Base-by-base conservation (phyloP, 2,329 filamentous ascomycete genomes). In the Penicillium sp. region DNA sequence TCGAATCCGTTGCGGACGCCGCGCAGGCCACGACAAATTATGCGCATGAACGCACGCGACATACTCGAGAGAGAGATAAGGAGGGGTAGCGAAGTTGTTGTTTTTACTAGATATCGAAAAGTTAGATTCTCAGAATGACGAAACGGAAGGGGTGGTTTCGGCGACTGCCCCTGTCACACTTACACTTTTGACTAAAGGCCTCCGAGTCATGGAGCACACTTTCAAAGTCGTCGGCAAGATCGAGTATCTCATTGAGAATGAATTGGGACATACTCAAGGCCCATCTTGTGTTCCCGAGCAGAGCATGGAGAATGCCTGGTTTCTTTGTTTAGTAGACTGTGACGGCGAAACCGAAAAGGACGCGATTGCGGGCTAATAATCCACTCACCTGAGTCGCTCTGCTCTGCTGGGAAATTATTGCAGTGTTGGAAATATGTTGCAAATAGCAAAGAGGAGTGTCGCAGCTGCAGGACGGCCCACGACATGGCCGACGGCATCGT, bases 271-370 rank as follows among this genome's bases (percentile, higher is more conserved):
- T 73, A 53, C 91, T 85, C 33, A 90, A 75, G 0, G 81, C 81
- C 90, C 90, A 96, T 61, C 80, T 84, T 4, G 86, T 81, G 46
- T 89, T 85, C 24, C 88, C 87, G 4, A 84, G 79, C 9, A 94
- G 73, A 39, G 84, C 80, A 36, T 83, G 80, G 2, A 91, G 79
- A 9, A 88, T 81, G 62, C 91, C 88, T 82, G 48, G 25, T 24
- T 29, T 13, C 7, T 18, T 5, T 7, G 36, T 63, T 50, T 55
- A 48, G 25, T 26, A 18, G 18, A 18, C 18, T 18, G 18, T 3
- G 18, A 18, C 18, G 2, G 18, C 18, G 18, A 18, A 28, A 18
- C 2, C 5, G 26, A 35, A 11, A 46, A n/a, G 5, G 2, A 34
- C 5, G 6, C 9, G 18, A 34, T 26, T 13, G 9, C 29, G 8